Evolutionary conservation across 192 early-diverging fungal genomes (phyloP).

Genomic region (Endogone sp.): DNA sequence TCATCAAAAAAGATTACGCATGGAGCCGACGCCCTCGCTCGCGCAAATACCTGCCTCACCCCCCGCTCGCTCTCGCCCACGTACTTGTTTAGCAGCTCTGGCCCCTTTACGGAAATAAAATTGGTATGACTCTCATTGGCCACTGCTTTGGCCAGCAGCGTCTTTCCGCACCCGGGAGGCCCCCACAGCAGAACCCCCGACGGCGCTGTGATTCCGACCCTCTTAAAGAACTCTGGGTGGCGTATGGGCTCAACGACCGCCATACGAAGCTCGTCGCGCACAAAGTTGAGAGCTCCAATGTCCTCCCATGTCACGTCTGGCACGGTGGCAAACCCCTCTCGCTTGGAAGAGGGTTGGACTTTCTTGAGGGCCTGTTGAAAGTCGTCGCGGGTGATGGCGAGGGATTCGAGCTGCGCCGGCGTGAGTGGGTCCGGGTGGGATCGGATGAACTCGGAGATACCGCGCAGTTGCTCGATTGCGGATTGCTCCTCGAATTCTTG

Average conservation of each 20-base stretch:
- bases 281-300: slow-evolving; percentile 82
- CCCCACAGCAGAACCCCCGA: slow-evolving; percentile 96
- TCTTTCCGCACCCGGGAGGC: slow-evolving; percentile 98
- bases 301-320: slow-evolving; percentile 96
- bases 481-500: slow-evolving; percentile 28
- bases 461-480: slow-evolving; percentile 45
- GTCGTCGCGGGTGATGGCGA: slow-evolving; percentile 81
- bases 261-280: slow-evolving; percentile 93
- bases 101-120: slow-evolving; percentile 98
- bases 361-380: slow-evolving; percentile 82
- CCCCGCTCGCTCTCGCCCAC: slow-evolving; percentile 98
- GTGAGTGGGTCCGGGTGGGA: slow-evolving; percentile 72
- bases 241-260: slow-evolving; percentile 95
- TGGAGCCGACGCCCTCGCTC: slow-evolving; percentile 88
- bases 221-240: slow-evolving; percentile 80
- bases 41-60: slow-evolving; percentile 91
- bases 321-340: slow-evolving; percentile 98
- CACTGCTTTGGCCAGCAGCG: slow-evolving; percentile 95
- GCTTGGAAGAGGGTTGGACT: slow-evolving; percentile 95
- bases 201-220: slow-evolving; percentile 86
- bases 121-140: slow-evolving; percentile 97
- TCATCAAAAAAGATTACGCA: slow-evolving; percentile 99
- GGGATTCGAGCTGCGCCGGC: slow-evolving; percentile 72
- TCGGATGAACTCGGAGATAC: slow-evolving; percentile 72
- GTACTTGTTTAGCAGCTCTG: slow-evolving; percentile 97